phyloP scores from a whole-genome alignment of 352 stramenopile genomes.

The Pythium plurisporium region DNA sequence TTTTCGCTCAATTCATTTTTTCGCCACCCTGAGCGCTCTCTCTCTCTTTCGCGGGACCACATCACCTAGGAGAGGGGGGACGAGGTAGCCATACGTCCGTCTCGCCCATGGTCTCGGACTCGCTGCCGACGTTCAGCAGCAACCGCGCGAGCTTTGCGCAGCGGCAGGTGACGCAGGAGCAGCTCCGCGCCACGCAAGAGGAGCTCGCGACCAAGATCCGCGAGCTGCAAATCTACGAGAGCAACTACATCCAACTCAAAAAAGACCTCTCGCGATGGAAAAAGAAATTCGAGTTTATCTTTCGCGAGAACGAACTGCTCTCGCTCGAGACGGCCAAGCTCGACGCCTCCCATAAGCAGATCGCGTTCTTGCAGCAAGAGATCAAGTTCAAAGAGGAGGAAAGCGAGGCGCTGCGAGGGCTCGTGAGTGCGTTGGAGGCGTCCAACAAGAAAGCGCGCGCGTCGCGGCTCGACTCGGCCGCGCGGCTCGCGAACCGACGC shows the following conservation, averaged over 20 bases:
- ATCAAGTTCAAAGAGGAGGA: slow-evolving; percentile 86
- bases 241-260: slow-evolving; percentile 72
- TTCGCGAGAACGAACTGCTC: slow-evolving; percentile 81
- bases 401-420: slow-evolving; percentile 56
- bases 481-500: slow-evolving; percentile 24
- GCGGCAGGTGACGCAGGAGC: slow-evolving; percentile 50
- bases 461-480: slow-evolving; percentile 52
- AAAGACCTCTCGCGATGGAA: slow-evolving; percentile 79
- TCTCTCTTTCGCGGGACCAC: neutral
- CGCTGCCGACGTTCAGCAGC: slow-evolving; percentile 38
- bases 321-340: slow-evolving; percentile 81
- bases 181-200: slow-evolving; percentile 72
- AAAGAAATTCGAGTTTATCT: slow-evolving; percentile 87
- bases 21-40: neutral
- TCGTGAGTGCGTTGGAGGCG: slow-evolving; percentile 70
- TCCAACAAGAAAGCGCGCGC: slow-evolving; percentile 81
- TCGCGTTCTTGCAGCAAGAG: slow-evolving; percentile 78
- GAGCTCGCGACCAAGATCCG: slow-evolving; percentile 72
- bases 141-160: slow-evolving; percentile 65
- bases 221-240: slow-evolving; percentile 80
- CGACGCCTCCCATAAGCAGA: slow-evolving; percentile 79
- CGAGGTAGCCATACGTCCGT: too few relatives aligned
- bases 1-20: neutral
- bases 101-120: slow-evolving; percentile 20
- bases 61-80: neutral